Evolutionary conservation across 495 filamentous ascomycete species (phyloP), one percentile per base, ranked within the genome.

Genomic region (Bathelium albidoporum): DNA sequence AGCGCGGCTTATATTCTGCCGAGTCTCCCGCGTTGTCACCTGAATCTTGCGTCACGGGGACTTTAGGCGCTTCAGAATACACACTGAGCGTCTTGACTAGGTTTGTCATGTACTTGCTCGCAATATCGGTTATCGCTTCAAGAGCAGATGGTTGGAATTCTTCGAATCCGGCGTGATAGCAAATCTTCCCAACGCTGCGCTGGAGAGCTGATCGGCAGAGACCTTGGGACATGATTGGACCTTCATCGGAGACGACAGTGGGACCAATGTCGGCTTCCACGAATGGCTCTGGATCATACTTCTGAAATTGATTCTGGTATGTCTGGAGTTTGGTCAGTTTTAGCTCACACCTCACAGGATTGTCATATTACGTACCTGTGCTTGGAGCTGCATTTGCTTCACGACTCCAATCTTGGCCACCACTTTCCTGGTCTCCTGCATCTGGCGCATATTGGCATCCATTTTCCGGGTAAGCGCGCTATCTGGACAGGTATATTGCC

Each of bases 361-460:
- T 61, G 36, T 10, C 36, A 41, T 41, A 18, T 9, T 41, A 10
- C 36, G 60, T 85, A 92, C 91, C 83, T 96, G 94, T 53, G 91
- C 88, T 71, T 99, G 95, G 32, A 96, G 79, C 73, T 97, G 95
- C 94, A 99, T 99, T 78, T 99, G 94, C 80, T 97, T 99, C 72
- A 99, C 91, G 64, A 99, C 88, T 32, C 89, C 86, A 71, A 97
- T 92, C 74, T 97, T 97, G 2, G 91, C 91, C 72, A 89, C 95
- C 12, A 99, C 82, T 73, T 97, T 97, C 68, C 95, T 81, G 0
- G 94, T 97, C 64, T 97, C 93, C 73, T 99, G 94, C 86, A 97
- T 91, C 71, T 97, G 91, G 43, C 83, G 83, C 78, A 97, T 88
- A 68, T 99, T 99, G 59, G 85, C 85, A 65, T 95, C 89, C 70